These are phyloP conservation scores for Heliocybe sulcata DNA, from an alignment of 1,284 basidiomycete genomes.

Conservation along the genomic window DNA sequence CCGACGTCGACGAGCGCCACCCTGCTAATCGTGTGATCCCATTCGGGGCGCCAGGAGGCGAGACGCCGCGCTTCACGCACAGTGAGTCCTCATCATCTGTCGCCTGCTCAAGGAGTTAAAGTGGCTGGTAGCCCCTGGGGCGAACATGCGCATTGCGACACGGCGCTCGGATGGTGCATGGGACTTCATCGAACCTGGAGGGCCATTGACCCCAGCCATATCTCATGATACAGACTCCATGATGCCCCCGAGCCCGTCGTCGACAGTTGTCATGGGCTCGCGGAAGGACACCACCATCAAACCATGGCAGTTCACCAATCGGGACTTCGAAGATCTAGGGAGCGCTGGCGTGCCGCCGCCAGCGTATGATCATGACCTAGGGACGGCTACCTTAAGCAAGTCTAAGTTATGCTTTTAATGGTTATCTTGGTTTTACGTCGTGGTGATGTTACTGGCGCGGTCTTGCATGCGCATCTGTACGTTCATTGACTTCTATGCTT, in stretches of 20 bases:
- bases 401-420: no score
- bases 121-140: constrained; percentile 18
- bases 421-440: no score
- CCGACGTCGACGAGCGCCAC: constrained; percentile 14
- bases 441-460: no score
- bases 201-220: background rate
- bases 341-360: background rate
- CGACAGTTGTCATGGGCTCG: background rate
- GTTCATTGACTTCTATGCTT: no score
- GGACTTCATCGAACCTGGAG: constrained; percentile 17
- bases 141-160: constrained; percentile 24
- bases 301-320: background rate
- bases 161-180: constrained; percentile 23
- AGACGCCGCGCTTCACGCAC: constrained; percentile 16
- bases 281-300: background rate
- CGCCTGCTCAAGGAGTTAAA: background rate
- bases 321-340: background rate
- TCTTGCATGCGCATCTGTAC: no score
- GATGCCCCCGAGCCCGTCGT: background rate
- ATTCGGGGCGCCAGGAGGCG: constrained; percentile 12
- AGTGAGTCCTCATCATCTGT: constrained; percentile 6
- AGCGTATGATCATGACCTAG: background rate
- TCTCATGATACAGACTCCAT: background rate
- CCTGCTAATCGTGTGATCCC: constrained; percentile 19
- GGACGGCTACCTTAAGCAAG: background rate